Evolutionary conservation across 2,329 filamentous ascomycete genomes (phyloP), one percentile per base, ranked within the genome.

Genomic region (Incumbomyces lentus): DNA sequence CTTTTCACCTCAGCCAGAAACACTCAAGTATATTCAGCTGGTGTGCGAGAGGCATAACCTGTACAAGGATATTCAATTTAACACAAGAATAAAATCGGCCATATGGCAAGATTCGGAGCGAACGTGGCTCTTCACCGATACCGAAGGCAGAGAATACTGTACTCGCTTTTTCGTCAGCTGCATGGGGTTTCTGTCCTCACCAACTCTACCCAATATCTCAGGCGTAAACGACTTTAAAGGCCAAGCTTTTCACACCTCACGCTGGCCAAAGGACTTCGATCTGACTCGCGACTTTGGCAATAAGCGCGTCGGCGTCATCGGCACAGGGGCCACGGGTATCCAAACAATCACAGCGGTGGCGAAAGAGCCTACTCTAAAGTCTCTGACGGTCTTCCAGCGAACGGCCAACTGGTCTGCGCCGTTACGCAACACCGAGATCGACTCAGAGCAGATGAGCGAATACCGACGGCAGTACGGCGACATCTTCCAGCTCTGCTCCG

Each of bases 331-430:
- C 8, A 67, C 68, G 12, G 65, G 61, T 1, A 52, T 72, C 6
- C 68, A 71, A 51, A 56, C 55, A 0, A 57, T 71, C 1, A 68
- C 68, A 7, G 51, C 64, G 11, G 49, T 71, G 2, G 66, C 65
- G 1, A 60, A 60, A 35, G 66, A 56, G 49, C 58, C 60, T 1
- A 46, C 6, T 5, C 17, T 49, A 29, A 61, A 64, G 34, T 50
- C 64, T n/a, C 48, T 71, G 7, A 59, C 59, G 37, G 62, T 71
- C 1, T 66, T 71, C 48, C 69, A 72, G 49, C 63, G 69, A 1
- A 71, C 68, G 2, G 53, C 60, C 0, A 60, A 59, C 33, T 59
- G 56, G 54, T 50, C 55, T 2, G 38, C 54, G 1, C 60, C 60
- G 5, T 52, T 61, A 8, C 47, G 41, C 19, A 51, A 51, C 37